Base-by-base conservation (phyloP, 129 eudicot species). In the Flaveria robusta region DNA sequence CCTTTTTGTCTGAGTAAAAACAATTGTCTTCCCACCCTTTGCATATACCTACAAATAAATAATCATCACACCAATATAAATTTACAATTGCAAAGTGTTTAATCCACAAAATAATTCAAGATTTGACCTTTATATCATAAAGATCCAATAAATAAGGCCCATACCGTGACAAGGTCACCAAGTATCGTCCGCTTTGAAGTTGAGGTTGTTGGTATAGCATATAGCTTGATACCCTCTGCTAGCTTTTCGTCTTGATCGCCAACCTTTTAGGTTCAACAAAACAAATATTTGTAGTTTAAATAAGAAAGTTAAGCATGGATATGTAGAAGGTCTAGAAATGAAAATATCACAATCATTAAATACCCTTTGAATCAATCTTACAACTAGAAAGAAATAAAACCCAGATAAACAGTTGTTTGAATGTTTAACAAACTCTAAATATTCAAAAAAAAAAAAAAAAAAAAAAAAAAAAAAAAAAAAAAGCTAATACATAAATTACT, bases 21-120 rank as follows among this genome's bases (percentile, higher is more conserved):
- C 91, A 78, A 94, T 94, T 23, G 99, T 85, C 85, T 94, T 94
- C 64, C 99, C 99, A 29, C 99, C 99, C 88, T 87, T 94, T 11
- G 99, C 99, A 76, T 94, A 94, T 39, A 94, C 99, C 99, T 94
- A 84, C 29, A 29, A 6, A 63, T 15, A 63, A 12, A 63, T 6
- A 71, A 75, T 27, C 52, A 65, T 55, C 24, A 82, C 56, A 64
- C 39, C 10, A 18, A 26, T 24, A 60, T 24, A 24, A 60, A 26
- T 11, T 29, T 20, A 58, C 13, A 58, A 65, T 13, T 7, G 23
- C 70, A n/a, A 34, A 70, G 68, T 47, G 34, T 13, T 15, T 10
- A 14, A 9, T 14, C 50, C 45, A 49, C 43, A 9, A 49, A 22
- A 16, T 13, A 18, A 26, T 56, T 27, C 47, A 58, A 4, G 16